Conservation (phyloP, 2,329 filamentous ascomycete genomes). For the Ustilaginoidea virens region DNA sequence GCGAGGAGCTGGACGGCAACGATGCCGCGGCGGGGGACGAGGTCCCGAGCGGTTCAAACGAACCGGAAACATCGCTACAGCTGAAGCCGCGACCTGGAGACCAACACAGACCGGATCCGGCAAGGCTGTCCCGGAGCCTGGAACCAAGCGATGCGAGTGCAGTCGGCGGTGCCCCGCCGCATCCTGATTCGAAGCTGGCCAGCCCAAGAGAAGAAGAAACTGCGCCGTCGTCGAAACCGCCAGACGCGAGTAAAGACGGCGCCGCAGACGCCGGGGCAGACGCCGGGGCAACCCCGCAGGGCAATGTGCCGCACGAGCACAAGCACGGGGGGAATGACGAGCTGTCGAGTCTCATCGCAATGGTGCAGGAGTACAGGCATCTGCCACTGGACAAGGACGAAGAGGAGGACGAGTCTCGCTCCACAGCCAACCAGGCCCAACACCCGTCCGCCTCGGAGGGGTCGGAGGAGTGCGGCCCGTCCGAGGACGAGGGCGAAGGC, state of each 20-base stretch:
- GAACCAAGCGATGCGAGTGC: conserved; percentile 14
- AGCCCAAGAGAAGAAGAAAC: too few species aligned
- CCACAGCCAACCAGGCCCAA: not conserved
- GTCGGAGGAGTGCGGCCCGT: not conserved
- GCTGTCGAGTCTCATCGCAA: conserved; percentile 47
- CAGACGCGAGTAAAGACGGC: not conserved
- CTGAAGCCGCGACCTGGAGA: conserved; percentile 30
- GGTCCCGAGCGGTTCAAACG: conserved; percentile 5
- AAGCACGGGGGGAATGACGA: conserved; percentile 27
- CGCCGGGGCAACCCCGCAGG: not conserved
- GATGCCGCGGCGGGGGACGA: not conserved
- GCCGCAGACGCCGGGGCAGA: not conserved
- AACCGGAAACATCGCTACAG: conserved; percentile 24
- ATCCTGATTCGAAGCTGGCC: too few species aligned
- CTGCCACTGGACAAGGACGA: conserved; percentile 39
- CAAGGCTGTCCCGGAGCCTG: conserved; percentile 21
- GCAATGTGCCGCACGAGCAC: not conserved
- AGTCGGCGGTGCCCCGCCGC: too few species aligned
- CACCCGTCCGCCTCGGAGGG: conserved; percentile 2
- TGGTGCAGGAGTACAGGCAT: conserved; percentile 43
- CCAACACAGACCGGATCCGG: conserved; percentile 20
- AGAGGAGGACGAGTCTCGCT: conserved; percentile 24
- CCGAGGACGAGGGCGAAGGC: not conserved
- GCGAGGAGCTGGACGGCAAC: not conserved
- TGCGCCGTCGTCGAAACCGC: too few species aligned